Evolutionary conservation across 1,284 basidiomycete genomes (phyloP), one percentile per base, ranked within the genome.

Genomic region (Stereum hirsutum): DNA sequence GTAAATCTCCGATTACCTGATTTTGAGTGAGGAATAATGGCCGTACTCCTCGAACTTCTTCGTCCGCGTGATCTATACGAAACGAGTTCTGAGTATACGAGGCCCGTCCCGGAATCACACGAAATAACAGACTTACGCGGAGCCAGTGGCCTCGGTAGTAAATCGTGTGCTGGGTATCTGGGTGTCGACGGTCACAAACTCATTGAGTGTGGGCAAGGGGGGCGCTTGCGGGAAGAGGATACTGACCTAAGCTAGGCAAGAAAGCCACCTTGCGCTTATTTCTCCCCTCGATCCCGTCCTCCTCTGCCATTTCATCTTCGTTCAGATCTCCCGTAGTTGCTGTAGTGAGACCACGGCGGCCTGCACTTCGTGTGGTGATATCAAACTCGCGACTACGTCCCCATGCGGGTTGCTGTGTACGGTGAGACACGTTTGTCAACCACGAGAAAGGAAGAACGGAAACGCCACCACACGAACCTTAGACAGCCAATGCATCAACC

Each of bases 101-200:
- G 20, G 36, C 32, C 21, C 44, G 47, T 30, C 20, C 38, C 39
- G 42, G 40, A 48, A 43, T 46, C 31, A 32, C 19, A 32, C n/a
- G 4, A n/a, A n/a, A n/a, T n/a, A n/a, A 32, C 31, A 31, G 25
- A 55, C 77, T 53, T 57, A 89, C 85, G 55, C 83, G 74, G 47
- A 89, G 69, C 86, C 86, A 89, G 56, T 89, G 87, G 42, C 87
- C 86, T 53, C 77, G 77, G 66, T 88, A 89, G 66, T 85, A 89
- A 46, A 89, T 87, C 14, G 84, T 89, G 59, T 89, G 86, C 5
- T 82, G 88, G 1, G 85, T 87, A 57, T 89, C 86, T 86, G 58
- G 33, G 47, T n/a, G n/a, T n/a, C n/a, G n/a, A n/a, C n/a, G n/a
- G n/a, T n/a, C n/a, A n/a, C n/a, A 41, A 28, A 41, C 25, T 14